These are phyloP conservation scores for Suillus subaureus DNA, from an alignment of 768 basidiomycete genomes.

Conservation along the genomic window DNA sequence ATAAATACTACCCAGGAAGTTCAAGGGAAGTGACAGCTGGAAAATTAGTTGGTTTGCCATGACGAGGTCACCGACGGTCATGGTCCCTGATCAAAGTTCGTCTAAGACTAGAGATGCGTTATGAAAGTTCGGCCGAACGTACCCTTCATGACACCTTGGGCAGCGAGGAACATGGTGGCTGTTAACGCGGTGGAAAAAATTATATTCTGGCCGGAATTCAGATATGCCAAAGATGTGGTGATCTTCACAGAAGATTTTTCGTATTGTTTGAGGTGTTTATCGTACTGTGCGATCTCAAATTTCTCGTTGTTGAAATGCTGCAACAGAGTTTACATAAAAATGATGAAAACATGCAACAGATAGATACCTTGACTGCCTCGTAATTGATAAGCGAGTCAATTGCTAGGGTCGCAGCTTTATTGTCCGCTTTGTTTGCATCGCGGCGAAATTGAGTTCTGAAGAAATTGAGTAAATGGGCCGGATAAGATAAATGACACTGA, in stretches of 20 bases:
- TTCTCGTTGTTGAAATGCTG: slow-evolving; percentile 98
- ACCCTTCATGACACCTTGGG: slow-evolving; percentile 94
- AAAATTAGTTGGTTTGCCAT: slow-evolving; percentile 99
- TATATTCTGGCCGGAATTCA: slow-evolving; percentile 96
- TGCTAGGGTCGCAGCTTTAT: slow-evolving; percentile 90
- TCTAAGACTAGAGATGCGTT: slow-evolving; percentile 10
- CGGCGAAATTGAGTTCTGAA: slow-evolving; percentile 88
- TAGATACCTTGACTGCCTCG: slow-evolving; percentile 91
- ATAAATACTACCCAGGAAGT: slow-evolving; percentile 97
- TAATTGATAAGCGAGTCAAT: slow-evolving; percentile 98
- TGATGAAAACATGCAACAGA: not conserved
- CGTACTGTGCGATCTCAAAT: slow-evolving; percentile 90
- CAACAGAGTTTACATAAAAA: slow-evolving; percentile 12
- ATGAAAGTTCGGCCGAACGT: slow-evolving; percentile 16
- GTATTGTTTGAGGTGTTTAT: slow-evolving; percentile 82
- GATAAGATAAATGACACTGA: slow-evolving; percentile 32
- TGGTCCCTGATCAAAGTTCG: slow-evolving; percentile 62
- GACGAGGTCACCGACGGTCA: slow-evolving; percentile 98
- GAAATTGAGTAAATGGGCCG: not conserved
- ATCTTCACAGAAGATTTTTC: slow-evolving; percentile 94
- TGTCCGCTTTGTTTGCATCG: slow-evolving; percentile 95
- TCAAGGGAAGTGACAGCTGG: slow-evolving; percentile 93
- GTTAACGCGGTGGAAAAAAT: slow-evolving; percentile 96
- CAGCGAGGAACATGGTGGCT: slow-evolving; percentile 93
- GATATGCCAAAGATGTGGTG: slow-evolving; percentile 87